A percentile compares a stretch with the other conserved stretches of the same genome.
These are phyloP conservation scores for Sechiopsis laciniata DNA, from an alignment of 306 rosid genomes.

Conservation along the genomic window DNA sequence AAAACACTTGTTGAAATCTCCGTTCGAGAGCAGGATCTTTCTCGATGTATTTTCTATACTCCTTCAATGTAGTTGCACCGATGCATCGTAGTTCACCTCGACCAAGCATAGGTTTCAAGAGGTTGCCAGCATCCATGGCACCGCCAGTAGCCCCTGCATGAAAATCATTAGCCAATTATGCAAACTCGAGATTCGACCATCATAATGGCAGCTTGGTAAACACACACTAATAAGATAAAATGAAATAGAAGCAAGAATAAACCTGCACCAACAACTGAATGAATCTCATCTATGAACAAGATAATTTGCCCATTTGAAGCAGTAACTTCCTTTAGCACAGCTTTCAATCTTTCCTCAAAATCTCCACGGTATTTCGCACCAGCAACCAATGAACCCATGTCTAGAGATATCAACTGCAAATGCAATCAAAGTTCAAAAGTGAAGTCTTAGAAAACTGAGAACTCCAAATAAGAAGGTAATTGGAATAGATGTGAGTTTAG, in stretches of 20 bases:
- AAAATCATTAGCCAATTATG: slow-evolving; percentile 23
- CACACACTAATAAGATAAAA: not conserved
- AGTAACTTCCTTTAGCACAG: slow-evolving; percentile 89
- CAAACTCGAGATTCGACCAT: not conserved
- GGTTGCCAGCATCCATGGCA: slow-evolving; percentile 99
- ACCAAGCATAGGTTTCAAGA: slow-evolving; percentile 97
- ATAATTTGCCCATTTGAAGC: slow-evolving; percentile 89
- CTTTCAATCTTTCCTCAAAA: slow-evolving; percentile 93
- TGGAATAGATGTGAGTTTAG: not conserved
- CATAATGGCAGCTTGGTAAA: not conserved
- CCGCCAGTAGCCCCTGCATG: slow-evolving; percentile 86
- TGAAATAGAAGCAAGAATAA: slow-evolving; percentile 19
- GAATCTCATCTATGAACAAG: slow-evolving; percentile 95
- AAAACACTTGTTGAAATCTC: slow-evolving; percentile 91
- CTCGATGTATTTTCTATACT: slow-evolving; percentile 86
- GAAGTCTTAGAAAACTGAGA: not conserved
- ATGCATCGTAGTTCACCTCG: slow-evolving; percentile 96
- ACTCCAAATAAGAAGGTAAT: slow-evolving; percentile 9
- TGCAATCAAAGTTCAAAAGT: not conserved
- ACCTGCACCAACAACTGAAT: slow-evolving; percentile 99
- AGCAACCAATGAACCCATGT: slow-evolving; percentile 92
- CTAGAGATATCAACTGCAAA: slow-evolving; percentile 79
- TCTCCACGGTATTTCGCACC: slow-evolving; percentile 97
- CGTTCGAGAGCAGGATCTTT: slow-evolving; percentile 98
- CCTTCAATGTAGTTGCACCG: slow-evolving; percentile 92